Conservation (phyloP, 805 yeast genomes). For the Lipomyces lipofer region DNA sequence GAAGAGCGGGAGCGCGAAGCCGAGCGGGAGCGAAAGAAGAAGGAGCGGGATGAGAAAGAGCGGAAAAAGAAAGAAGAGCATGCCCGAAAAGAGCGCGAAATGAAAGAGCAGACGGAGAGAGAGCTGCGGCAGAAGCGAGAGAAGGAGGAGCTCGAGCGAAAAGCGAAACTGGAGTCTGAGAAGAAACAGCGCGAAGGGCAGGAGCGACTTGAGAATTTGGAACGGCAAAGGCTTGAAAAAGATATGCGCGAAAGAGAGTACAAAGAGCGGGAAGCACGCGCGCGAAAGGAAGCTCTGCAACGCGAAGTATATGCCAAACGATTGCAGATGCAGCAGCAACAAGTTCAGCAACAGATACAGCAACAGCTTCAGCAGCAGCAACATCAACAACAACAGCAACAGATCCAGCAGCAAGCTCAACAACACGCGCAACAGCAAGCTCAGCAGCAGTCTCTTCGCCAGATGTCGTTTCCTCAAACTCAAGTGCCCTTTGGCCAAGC, state of each 20-base stretch:
- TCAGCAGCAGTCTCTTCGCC: slow-evolving; percentile 1
- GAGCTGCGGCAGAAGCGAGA: slow-evolving; percentile 24
- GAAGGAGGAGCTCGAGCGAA: slow-evolving; percentile 23
- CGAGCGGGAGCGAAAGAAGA: slow-evolving; percentile 25
- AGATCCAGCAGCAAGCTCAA: neutral
- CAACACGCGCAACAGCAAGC: neutral
- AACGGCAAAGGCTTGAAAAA: slow-evolving; percentile 25
- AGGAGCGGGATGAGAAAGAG: slow-evolving; percentile 30
- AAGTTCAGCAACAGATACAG: slow-evolving; percentile 22
- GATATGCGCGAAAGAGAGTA: slow-evolving; percentile 28
- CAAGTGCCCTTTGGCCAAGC: neutral
- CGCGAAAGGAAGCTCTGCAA: slow-evolving; percentile 27
- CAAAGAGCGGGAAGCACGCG: slow-evolving; percentile 29
- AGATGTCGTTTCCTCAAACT: slow-evolving; percentile 2
- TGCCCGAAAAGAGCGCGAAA: slow-evolving; percentile 25
- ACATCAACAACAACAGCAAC: slow-evolving; percentile 13
- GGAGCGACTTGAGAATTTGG: slow-evolving; percentile 14
- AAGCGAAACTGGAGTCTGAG: slow-evolving; percentile 12
- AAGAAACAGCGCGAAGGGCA: slow-evolving; percentile 25
- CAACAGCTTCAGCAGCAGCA: slow-evolving; percentile 16
- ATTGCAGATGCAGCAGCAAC: slow-evolving; percentile 27
- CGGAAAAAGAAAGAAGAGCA: slow-evolving; percentile 25
- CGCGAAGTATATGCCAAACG: slow-evolving; percentile 24
- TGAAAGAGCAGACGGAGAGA: slow-evolving; percentile 21
- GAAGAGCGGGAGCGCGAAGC: slow-evolving; percentile 29